Evolutionary conservation across 2,329 filamentous ascomycete species (phyloP).

Genomic region (Pseudocercospora fuligena): DNA sequence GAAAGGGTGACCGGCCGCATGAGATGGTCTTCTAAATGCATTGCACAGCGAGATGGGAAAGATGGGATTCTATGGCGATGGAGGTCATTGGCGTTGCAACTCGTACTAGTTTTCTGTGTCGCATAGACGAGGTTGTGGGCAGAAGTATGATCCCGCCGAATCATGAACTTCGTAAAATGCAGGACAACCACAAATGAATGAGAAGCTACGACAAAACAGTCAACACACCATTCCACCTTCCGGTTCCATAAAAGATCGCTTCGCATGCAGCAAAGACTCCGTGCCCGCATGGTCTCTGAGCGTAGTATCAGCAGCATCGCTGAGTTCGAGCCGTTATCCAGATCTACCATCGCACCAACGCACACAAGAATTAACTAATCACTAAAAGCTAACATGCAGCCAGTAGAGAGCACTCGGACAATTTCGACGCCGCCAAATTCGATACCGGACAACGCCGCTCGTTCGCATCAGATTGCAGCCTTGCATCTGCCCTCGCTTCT

Average conservation of each 20-base stretch:
- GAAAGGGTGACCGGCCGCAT: slow-evolving; percentile 99
- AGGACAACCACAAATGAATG: slow-evolving; percentile 16
- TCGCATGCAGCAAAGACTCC: not conserved
- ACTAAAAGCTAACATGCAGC: not conserved
- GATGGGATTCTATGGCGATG: slow-evolving; percentile 29
- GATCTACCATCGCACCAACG: not conserved
- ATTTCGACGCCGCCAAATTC: not conserved
- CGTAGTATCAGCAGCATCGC: no score
- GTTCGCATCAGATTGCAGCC: not conserved
- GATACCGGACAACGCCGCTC: not conserved
- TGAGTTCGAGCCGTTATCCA: not conserved
- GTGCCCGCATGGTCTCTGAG: no score
- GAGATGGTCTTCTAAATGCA: slow-evolving; percentile 95
- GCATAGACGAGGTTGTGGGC: slow-evolving; percentile 22
- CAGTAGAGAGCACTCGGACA: not conserved
- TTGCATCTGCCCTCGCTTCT: not conserved
- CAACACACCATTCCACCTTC: not conserved
- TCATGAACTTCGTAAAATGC: slow-evolving; percentile 27
- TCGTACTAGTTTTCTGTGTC: slow-evolving; percentile 26
- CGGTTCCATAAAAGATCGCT: not conserved
- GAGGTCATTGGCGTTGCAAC: slow-evolving; percentile 28
- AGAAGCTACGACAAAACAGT: slow-evolving; percentile 20
- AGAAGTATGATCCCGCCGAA: slow-evolving; percentile 21
- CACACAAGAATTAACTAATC: not conserved
- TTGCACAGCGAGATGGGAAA: slow-evolving; percentile 21